A percentile compares a stretch with the other conserved stretches of the same genome.
phyloP scores from a whole-genome alignment of 2,329 filamentous ascomycete genomes.

The Diaporthe ampelina region DNA sequence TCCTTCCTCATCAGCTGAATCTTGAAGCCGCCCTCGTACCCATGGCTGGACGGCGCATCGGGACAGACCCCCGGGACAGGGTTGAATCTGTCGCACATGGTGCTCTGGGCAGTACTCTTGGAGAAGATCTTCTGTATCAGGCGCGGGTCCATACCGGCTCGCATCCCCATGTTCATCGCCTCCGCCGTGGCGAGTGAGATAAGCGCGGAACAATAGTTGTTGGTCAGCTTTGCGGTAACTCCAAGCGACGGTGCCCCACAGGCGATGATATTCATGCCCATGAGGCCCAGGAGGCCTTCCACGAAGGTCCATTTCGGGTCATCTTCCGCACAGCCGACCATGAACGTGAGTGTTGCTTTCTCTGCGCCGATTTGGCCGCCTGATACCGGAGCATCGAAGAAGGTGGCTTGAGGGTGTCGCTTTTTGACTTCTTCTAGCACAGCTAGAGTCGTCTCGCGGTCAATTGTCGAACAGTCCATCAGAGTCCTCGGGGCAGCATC shows the following conservation, averaged over 20 bases:
- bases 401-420: constrained; percentile 41
- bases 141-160: constrained; percentile 54
- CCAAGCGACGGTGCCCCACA: constrained; percentile 70
- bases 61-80: constrained; percentile 52
- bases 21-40: constrained; percentile 66
- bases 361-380: constrained; percentile 49
- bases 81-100: constrained; percentile 51
- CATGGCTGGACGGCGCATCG: constrained; percentile 48
- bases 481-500: constrained; percentile 63
- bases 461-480: constrained; percentile 80
- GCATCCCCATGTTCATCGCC: constrained; percentile 72
- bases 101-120: constrained; percentile 49
- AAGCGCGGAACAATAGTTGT: constrained; percentile 72
- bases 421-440: constrained; percentile 39
- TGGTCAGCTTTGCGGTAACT: constrained; percentile 71
- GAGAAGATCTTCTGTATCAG: constrained; percentile 60
- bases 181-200: constrained; percentile 71
- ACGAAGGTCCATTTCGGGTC: constrained; percentile 58
- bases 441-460: constrained; percentile 69
- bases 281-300: constrained; percentile 59
- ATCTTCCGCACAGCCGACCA: constrained; percentile 49
- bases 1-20: constrained; percentile 73
- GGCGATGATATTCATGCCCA: constrained; percentile 68
- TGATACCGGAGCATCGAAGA: constrained; percentile 52
- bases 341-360: constrained; percentile 50